phyloP scores from a whole-genome alignment of 2,329 filamentous ascomycete species.

The Nothophaeocryptopus gaeumannii region DNA sequence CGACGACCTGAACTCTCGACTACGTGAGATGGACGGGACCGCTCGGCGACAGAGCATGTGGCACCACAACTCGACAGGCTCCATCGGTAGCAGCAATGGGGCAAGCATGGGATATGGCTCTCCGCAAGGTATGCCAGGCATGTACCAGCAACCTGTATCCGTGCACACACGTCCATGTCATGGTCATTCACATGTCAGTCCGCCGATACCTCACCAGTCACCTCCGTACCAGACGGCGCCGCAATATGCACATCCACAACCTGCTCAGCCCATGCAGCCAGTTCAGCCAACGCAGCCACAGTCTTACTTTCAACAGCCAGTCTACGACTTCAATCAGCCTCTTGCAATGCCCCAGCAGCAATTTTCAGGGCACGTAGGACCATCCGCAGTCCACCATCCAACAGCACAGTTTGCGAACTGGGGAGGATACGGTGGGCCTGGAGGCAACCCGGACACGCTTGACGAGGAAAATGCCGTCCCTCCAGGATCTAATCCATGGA shows the following conservation, averaged over 20 bases:
- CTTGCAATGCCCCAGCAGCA: constrained; percentile 10
- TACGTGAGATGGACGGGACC: constrained; percentile 32
- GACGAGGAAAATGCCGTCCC: constrained; percentile 35
- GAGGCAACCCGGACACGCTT: constrained; percentile 23
- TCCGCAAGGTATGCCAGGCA: constrained; percentile 14
- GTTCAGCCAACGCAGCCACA: constrained; percentile 20
- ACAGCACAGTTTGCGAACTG: constrained; percentile 32
- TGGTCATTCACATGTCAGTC: constrained; percentile 16
- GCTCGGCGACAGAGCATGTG: constrained; percentile 29
- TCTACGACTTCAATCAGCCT: constrained; percentile 16
- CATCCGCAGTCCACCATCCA: constrained; percentile 14
- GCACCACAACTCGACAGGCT: constrained; percentile 28
- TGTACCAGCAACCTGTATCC: constrained; percentile 14
- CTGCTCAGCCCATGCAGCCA: constrained; percentile 8
- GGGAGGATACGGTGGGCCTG: constrained; percentile 29
- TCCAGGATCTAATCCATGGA: constrained; percentile 28
- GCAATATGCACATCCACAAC: constrained; percentile 7
- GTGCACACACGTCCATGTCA: constrained; percentile 12
- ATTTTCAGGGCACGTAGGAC: not conserved
- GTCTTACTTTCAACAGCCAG: constrained; percentile 21
- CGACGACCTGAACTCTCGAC: constrained; percentile 42
- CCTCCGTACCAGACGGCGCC: constrained; percentile 11
- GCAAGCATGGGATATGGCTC: constrained; percentile 24
- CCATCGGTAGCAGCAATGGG: constrained; percentile 25
- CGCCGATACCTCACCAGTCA: constrained; percentile 17